Conservation (phyloP, 2,329 filamentous ascomycete genomes). For the Fusarium sp. region DNA sequence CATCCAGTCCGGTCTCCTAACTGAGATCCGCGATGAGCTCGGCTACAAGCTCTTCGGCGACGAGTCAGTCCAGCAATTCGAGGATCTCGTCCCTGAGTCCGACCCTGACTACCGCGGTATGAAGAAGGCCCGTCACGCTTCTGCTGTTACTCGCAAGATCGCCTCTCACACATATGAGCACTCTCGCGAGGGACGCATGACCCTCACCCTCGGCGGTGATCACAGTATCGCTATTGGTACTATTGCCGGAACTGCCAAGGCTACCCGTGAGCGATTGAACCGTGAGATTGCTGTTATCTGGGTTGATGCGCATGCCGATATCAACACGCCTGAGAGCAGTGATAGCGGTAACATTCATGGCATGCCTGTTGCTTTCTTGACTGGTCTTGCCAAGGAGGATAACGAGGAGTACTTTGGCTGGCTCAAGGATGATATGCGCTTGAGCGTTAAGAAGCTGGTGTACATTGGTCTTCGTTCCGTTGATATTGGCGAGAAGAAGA, state of each 20-base stretch:
- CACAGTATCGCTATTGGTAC: conserved; percentile 97
- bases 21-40: conserved; percentile 84
- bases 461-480: conserved; percentile 97
- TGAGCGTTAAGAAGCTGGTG: conserved; percentile 85
- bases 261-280: conserved; percentile 82
- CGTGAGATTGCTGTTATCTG: conserved; percentile 95
- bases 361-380: conserved; percentile 95
- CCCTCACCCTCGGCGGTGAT: conserved; percentile 93
- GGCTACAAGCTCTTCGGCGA: conserved; percentile 91
- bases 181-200: conserved; percentile 83
- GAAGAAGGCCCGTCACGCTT: conserved; percentile 92
- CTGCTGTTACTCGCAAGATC: conserved; percentile 83
- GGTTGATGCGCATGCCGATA: conserved; percentile 98
- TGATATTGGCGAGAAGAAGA: conserved; percentile 92
- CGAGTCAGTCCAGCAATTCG: conserved; percentile 82
- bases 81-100: conserved; percentile 73
- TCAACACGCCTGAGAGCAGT: conserved; percentile 94
- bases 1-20: conserved; percentile 87
- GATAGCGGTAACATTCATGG: conserved; percentile 95
- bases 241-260: conserved; percentile 86
- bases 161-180: conserved; percentile 89
- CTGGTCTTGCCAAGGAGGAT: conserved; percentile 82
- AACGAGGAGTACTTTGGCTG: conserved; percentile 88
- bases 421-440: conserved; percentile 77
- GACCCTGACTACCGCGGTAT: conserved; percentile 90